These are phyloP conservation scores for Alopecurus myosuroides DNA, from an alignment of 176 grass and related monocot genomes.

Conservation along the genomic window DNA sequence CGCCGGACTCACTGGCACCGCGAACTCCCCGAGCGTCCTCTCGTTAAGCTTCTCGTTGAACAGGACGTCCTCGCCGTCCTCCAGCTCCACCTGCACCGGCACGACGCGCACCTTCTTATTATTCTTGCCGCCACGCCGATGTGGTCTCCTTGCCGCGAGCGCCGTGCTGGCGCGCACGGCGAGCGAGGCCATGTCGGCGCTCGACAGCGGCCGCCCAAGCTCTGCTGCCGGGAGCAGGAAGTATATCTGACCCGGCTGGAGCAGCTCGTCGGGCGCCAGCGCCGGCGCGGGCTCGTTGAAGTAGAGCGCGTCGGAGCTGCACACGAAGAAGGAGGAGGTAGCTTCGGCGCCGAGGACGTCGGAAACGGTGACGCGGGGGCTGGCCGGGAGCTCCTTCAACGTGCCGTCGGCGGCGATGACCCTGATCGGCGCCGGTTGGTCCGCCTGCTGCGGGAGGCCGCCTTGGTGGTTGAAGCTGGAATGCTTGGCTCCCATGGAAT, in stretches of 20 bases:
- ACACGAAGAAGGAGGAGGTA: constrained; percentile 42
- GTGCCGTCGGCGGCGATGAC: constrained; percentile 52
- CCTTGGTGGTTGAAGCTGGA: constrained; percentile 24
- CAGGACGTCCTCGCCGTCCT: background rate
- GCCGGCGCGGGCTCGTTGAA: constrained; percentile 32
- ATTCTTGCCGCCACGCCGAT: background rate
- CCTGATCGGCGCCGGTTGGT: constrained; percentile 7
- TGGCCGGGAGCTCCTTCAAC: constrained; percentile 31
- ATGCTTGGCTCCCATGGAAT: constrained; percentile 43
- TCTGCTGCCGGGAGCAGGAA: constrained; percentile 45
- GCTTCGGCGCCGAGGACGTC: background rate
- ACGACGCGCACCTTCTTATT: constrained; percentile 21
- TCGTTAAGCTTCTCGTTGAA: constrained; percentile 46
- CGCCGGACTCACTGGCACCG: background rate
- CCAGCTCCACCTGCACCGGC: constrained; percentile 14
- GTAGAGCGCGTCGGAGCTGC: constrained; percentile 63
- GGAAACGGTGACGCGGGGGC: background rate
- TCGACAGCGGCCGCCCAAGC: constrained; percentile 17
- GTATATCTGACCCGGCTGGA: constrained; percentile 45
- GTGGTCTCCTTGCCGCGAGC: background rate
- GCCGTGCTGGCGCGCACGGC: constrained; percentile 52
- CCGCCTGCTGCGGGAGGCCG: background rate
- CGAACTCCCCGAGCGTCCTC: constrained; percentile 28
- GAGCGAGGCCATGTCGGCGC: constrained; percentile 45
- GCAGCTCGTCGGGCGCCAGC: constrained; percentile 14